Conservation (phyloP, 176 grass and related monocot species). For the Pontederia crassipes region DNA sequence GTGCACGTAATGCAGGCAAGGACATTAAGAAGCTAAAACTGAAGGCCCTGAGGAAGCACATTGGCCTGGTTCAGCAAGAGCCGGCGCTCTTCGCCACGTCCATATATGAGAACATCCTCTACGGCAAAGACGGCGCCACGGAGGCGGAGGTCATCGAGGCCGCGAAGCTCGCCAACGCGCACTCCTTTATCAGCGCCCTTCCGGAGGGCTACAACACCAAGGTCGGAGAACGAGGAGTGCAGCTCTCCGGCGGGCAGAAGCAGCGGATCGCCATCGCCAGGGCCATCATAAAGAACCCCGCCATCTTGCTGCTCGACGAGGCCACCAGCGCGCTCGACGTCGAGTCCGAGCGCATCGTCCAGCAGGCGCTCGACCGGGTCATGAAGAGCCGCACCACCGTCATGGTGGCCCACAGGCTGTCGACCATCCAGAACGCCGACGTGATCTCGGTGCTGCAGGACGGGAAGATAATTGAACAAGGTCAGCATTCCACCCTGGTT, state of each 20-base stretch:
- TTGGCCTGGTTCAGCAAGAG: slow-evolving; percentile 87
- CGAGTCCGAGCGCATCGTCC: slow-evolving; percentile 83
- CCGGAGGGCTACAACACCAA: slow-evolving; percentile 81
- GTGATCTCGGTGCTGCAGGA: slow-evolving; percentile 87
- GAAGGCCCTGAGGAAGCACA: slow-evolving; percentile 71
- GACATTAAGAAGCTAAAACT: slow-evolving; percentile 80
- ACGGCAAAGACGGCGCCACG: slow-evolving; percentile 72
- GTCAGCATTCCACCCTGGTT: slow-evolving; percentile 45
- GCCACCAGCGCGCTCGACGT: slow-evolving; percentile 88
- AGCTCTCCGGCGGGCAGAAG: slow-evolving; percentile 84
- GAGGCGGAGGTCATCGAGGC: slow-evolving; percentile 69
- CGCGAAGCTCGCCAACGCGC: slow-evolving; percentile 84
- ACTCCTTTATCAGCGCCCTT: slow-evolving; percentile 88
- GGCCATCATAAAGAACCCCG: slow-evolving; percentile 70
- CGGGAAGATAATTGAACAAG: slow-evolving; percentile 85
- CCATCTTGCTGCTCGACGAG: slow-evolving; percentile 80
- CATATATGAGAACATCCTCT: slow-evolving; percentile 84
- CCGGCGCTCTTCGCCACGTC: slow-evolving; percentile 89
- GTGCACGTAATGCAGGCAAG: slow-evolving; percentile 39
- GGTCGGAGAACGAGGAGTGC: slow-evolving; percentile 87
- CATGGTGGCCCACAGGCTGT: slow-evolving; percentile 84
- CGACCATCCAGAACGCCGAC: slow-evolving; percentile 80
- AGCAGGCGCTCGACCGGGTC: slow-evolving; percentile 67
- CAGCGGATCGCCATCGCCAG: slow-evolving; percentile 96
- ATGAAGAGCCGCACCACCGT: slow-evolving; percentile 92